Base-by-base conservation (phyloP, 176 grass and related monocot species). In the Avena insularis region DNA sequence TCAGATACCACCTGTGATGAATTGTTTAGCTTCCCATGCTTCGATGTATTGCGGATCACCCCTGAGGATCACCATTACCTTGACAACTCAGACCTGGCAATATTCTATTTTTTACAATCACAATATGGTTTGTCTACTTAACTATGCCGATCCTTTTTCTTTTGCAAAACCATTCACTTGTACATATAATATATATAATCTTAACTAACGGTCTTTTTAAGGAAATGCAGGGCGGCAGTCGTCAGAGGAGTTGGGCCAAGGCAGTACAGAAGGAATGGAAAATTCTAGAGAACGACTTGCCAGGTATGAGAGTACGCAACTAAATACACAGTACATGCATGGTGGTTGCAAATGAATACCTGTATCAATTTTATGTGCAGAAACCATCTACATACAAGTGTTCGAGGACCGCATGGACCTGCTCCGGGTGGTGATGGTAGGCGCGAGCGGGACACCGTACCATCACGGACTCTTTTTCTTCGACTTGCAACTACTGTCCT, bases 351-450 rank as follows among this genome's bases (percentile, higher is more conserved):
- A 29, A 64, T 29, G 11, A 68, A 36, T 36, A 17, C 12, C 5
- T 17, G 9, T 2, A 68, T 36, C 31, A 8, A 15, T 3, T 38
- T 68, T 36, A 36, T 68, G 29, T 68, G 65, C 65, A 84, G 82
- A 62, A 0, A 63, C 29, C 2, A 78, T 85, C 16, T 68, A 85
- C 3, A 7, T 54, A 2, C 54, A 56, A 1, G 68, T 2, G 4
- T 87, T 50, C 0, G 85, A 87, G 69, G 78, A 73, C 29, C 53
- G 85, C 38, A 87, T 80, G 78, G 86, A 87, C 69, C 79, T 87
- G 2, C 40, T 87, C 9, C 54, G 66, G 7, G 85, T 27, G 6
- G 75, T 14, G 4, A 61, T 87, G 19, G 78, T 87, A 11, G 85
- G 85, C 2, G 53, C 25, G 0, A 20, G 1, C 5, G 85, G 67